A percentile compares a stretch with the other conserved stretches of the same genome.
Evolutionary conservation across 163 green algal species (phyloP).

Genomic region (Chlamydomonas reinhardtii): DNA sequence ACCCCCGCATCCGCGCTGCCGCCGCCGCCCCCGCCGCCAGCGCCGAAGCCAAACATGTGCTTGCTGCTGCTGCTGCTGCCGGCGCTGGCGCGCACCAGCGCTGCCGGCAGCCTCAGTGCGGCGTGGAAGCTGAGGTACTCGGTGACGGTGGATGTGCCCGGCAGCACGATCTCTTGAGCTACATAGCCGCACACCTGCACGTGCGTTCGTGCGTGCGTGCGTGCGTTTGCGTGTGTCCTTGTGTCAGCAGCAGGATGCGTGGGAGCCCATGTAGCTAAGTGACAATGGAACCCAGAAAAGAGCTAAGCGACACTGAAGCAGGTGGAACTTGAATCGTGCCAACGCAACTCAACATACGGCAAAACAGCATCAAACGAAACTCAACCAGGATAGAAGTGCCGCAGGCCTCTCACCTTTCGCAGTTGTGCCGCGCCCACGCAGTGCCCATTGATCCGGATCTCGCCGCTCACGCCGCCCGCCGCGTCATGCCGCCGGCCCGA

Average conservation of each 20-base stretch:
- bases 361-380: no score
- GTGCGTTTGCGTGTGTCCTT: no score
- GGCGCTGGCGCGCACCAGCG: not conserved
- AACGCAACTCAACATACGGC: no score
- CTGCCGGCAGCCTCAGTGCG: slow-evolving; percentile 63
- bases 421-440: slow-evolving; percentile 40
- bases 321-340: no score
- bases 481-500: slow-evolving; percentile 60
- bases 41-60: no score
- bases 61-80: not conserved
- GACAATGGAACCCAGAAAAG: no score
- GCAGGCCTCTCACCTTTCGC: slow-evolving; percentile 44
- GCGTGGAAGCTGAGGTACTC: slow-evolving; percentile 84
- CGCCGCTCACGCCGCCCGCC: slow-evolving; percentile 49
- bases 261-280: no score
- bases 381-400: no score
- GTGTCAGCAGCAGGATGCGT: no score
- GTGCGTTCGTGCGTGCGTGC: not conserved
- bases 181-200: slow-evolving; percentile 67
- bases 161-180: slow-evolving; percentile 79
- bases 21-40: not conserved
- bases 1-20: not conserved
- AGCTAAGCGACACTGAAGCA: no score
- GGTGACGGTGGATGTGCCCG: slow-evolving; percentile 74
- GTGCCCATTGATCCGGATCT: slow-evolving; percentile 65